A percentile compares a stretch with the other conserved stretches of the same genome.
These are phyloP conservation scores for Xerophyta viscosa DNA, from an alignment of 106 monocot species.

Conservation along the genomic window DNA sequence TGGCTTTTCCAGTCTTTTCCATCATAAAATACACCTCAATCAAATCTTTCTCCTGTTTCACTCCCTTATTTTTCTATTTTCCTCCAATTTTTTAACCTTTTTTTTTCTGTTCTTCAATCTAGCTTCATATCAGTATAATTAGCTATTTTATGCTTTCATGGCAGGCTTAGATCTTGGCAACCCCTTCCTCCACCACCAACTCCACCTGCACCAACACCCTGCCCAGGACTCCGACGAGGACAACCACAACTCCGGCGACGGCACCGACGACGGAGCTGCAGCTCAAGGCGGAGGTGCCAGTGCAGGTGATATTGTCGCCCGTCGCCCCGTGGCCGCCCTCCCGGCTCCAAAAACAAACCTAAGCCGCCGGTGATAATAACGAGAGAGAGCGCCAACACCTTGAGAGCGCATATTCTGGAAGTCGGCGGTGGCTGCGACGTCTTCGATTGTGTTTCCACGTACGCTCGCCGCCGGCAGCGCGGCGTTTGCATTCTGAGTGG, in stretches of 20 bases:
- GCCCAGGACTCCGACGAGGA: conserved; percentile 12
- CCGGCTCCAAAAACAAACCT: conserved; percentile 34
- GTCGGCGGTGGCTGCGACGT: conserved; percentile 32
- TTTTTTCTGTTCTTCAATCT: too few species aligned
- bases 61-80: too few species aligned
- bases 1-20: too few species aligned
- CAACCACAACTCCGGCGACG: neutral
- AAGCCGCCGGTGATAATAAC: conserved; percentile 40
- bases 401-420: conserved; percentile 31
- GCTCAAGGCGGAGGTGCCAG: neutral
- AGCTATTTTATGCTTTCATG: too few species aligned
- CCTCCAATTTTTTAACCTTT: too few species aligned
- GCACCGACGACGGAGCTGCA: neutral
- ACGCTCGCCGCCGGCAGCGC: conserved; percentile 36
- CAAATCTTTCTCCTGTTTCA: too few species aligned
- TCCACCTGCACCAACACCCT: neutral
- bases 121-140: too few species aligned
- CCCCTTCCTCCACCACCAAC: conserved; percentile 18
- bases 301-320: conserved; percentile 13
- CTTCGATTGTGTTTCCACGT: conserved; percentile 24
- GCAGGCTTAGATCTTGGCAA: conserved; percentile 23
- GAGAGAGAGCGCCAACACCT: conserved; percentile 29
- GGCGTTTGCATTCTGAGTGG: conserved; percentile 36
- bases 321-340: conserved; percentile 28
- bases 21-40: too few species aligned